A percentile compares a stretch with the other conserved stretches of the same genome.
These are phyloP conservation scores for Colletotrichum eleusines DNA, from an alignment of 2,329 filamentous ascomycete genomes.

Conservation along the genomic window DNA sequence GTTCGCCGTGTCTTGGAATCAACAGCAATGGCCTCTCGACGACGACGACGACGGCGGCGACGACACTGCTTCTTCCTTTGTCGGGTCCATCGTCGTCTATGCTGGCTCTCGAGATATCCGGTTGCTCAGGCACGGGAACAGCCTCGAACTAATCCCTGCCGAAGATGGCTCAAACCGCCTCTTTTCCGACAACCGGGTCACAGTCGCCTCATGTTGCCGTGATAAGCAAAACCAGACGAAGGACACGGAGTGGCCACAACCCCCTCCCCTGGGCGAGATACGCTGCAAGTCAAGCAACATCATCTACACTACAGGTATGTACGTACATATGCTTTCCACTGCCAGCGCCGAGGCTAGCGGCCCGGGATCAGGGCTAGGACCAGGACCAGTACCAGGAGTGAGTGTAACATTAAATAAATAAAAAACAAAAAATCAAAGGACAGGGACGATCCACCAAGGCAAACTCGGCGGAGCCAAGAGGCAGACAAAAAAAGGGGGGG, in stretches of 20 bases:
- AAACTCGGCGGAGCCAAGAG: slow-evolving; percentile 7
- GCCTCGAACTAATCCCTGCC: slow-evolving; percentile 1
- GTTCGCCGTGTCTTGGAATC: neutral
- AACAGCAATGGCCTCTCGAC: neutral
- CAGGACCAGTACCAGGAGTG: slow-evolving; percentile 14
- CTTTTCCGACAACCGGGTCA: slow-evolving; percentile 15
- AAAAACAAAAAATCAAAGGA: no score
- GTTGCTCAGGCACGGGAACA: neutral
- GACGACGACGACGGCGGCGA: no score
- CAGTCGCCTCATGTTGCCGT: slow-evolving; percentile 13
- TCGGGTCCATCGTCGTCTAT: neutral
- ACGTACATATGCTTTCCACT: neutral
- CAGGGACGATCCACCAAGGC: neutral
- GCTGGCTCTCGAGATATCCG: neutral
- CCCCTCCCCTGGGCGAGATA: neutral
- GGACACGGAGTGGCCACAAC: neutral
- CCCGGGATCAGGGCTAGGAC: slow-evolving; percentile 6
- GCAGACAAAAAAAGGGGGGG: neutral
- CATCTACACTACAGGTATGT: no score
- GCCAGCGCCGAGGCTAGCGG: neutral
- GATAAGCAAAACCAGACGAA: neutral
- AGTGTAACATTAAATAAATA: neutral
- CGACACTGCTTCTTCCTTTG: neutral
- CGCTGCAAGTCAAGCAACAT: slow-evolving; percentile 2
- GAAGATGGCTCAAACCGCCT: slow-evolving; percentile 12